Evolutionary conservation across 352 stramenopile species (phyloP).

Genomic region (Elongisporangium prolatum): DNA sequence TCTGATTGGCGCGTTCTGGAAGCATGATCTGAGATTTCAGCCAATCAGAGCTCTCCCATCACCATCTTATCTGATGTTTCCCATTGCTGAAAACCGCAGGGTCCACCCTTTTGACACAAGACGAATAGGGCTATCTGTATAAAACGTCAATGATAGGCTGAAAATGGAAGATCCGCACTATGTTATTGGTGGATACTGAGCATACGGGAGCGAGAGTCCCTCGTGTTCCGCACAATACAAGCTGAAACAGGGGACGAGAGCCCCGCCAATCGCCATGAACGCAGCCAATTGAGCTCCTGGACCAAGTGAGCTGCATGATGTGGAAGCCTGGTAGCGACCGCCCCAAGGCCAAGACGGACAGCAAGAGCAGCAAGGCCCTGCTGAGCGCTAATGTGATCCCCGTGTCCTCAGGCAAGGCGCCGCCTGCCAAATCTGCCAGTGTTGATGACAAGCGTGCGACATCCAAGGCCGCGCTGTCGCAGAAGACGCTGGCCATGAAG

Average conservation of each 20-base stretch:
- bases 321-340: conserved; percentile 53
- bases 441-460: conserved; percentile 18
- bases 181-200: neutral
- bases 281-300: conserved; percentile 1
- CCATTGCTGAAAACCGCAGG: neutral
- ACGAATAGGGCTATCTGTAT: neutral
- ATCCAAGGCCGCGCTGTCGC: conserved; percentile 50
- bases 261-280: neutral
- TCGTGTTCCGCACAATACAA: neutral
- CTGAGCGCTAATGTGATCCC: conserved; percentile 8
- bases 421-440: conserved; percentile 14
- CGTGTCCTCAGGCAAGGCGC: conserved; percentile 17
- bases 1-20: neutral
- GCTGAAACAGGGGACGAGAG: neutral
- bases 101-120: neutral
- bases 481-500: conserved; percentile 88
- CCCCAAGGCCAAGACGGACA: conserved; percentile 16
- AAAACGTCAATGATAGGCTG: neutral
- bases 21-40: neutral
- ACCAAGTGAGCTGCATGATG: conserved; percentile 18
- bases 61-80: neutral
- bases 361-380: conserved; percentile 16
- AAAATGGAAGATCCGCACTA: conserved; percentile 2
- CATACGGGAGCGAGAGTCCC: neutral
- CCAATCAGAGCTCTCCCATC: neutral